Base-by-base conservation (phyloP, 2,329 filamentous ascomycete species). In the Colletotrichum neosansevieriae region DNA sequence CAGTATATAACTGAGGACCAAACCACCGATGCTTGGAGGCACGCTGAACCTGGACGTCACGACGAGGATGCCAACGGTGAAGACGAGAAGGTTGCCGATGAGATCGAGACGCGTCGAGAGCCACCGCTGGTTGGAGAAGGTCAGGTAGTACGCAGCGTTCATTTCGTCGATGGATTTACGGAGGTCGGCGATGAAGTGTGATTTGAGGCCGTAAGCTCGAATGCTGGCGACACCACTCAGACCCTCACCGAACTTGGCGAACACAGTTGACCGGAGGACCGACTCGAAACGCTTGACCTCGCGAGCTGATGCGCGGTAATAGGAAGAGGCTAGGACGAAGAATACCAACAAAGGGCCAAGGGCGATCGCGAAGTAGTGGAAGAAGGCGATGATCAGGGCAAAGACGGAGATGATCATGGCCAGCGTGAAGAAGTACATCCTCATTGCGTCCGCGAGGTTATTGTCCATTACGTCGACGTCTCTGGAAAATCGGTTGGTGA, bases 381-480 rank as follows among this genome's bases (percentile, higher is more conserved):
- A 98, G 81, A 92, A 98, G n/a, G 93, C 91, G 74, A 98, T 96
- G 81, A 97, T 97, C 72, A 98, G 85, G 47, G 90, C 89, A 76
- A 98, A 97, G 40, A 97, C 92, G 4, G 92, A 90, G 2, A 91
- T 83, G 72, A 97, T 94, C 86, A 92, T 93, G 44, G 88, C 91
- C 73, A 97, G 81, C 1, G 94, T 97, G 73, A 98, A 82, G 74
- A 94, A 91, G 82, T 95, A 98, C 90, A 98, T 97, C 72, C 95
- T 89, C 80, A 98, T 93, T 3, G 93, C 91, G 74, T 98, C 95
- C 0, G 92, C 92, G 49, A 98, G 82, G 66, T 90, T 93, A 78
- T 97, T 97, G 81, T 98, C 96, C 94, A 98, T 97, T 64, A 96
- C 93, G 75, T 98, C 94, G 45, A 98, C 92, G 75, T 99, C 96